Conservation (phyloP, 2,329 filamentous ascomycete species). For the Dryadomyces quercus-mongolicae region DNA sequence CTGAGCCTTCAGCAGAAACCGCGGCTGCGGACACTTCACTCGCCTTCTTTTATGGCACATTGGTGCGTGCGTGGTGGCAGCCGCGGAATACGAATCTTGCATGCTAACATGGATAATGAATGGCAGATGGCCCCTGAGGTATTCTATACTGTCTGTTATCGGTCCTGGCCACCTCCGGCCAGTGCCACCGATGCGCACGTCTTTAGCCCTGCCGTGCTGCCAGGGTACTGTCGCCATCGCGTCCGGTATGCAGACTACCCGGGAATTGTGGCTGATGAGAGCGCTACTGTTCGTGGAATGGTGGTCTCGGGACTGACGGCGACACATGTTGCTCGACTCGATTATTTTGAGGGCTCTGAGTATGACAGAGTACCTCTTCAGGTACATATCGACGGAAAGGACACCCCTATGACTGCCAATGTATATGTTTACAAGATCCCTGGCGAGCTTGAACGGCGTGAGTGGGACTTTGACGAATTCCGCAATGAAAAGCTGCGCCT, state of each 20-base stretch:
- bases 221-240: constrained; percentile 56
- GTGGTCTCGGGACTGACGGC: constrained; percentile 68
- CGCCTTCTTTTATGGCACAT: too few relatives aligned
- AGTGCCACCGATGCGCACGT: constrained; percentile 42
- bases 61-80: too few relatives aligned
- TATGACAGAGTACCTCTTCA: constrained; percentile 47
- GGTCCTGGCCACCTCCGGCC: constrained; percentile 34
- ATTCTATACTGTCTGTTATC: constrained; percentile 75
- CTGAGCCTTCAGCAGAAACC: too few relatives aligned
- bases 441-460: constrained; percentile 48
- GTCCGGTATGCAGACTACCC: constrained; percentile 68
- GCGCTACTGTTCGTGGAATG: constrained; percentile 55
- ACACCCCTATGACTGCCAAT: constrained; percentile 37
- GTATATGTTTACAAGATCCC: constrained; percentile 53
- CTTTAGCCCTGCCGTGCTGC: constrained; percentile 64
- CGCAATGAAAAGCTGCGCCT: constrained; percentile 54
- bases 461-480: constrained; percentile 88
- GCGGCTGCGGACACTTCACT: too few relatives aligned
- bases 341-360: constrained; percentile 69
- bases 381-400: constrained; percentile 32
- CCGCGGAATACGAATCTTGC: too few relatives aligned
- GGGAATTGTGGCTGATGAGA: constrained; percentile 49
- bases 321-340: constrained; percentile 62
- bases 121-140: constrained; percentile 68
- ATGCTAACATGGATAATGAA: not conserved